Evolutionary conservation across 192 early-diverging fungal genomes (phyloP), one percentile per base, ranked within the genome.

Genomic region (Podila minutissima): DNA sequence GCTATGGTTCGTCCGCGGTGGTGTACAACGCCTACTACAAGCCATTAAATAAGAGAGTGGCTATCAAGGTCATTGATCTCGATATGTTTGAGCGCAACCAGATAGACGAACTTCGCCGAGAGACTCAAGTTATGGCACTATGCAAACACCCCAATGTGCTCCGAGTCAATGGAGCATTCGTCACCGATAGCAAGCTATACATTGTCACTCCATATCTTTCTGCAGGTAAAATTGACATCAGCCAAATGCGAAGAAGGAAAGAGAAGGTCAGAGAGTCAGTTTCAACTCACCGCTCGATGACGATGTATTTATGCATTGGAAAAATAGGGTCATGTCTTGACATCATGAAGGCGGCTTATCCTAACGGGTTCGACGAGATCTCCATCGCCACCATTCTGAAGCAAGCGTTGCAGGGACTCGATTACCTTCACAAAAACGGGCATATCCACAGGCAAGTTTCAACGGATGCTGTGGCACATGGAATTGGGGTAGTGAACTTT

Each of bases 51-150:
- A 91, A 87, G 69, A 72, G 85, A 28, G 90, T 95, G 28, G 93
- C 92, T 8, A 88, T 95, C 61, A 96, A 96, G 69, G 90, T 95
- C 67, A 95, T 96, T 77, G 94, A 96, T 76, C 83, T 96, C 69
- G 95, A 96, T 74, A 90, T 90, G 87, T 96, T 96, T 91, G 94
- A 95, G 67, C 82, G 95, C 24, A 94, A 94, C 76, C 95, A 96
- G 82, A 96, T 96, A 71, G 95, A 96, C 74, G 95, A 96, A 82
- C 87, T 96, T 55, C 82, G 95, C 90, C 69, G 94, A 64, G 95
- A 96, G 81, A 95, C 95, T 29, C 90, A 93, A 55, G 90, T 94
- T 48, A 96, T 96, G 95, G 90, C 90, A 5, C 74, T 96, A 29
- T 95, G 92, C n/a, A 94, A 93, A 63, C 95, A 96, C 72, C 89